Evolutionary conservation across 83 land plant species (phyloP).

Genomic region (Larix sibirica): DNA sequence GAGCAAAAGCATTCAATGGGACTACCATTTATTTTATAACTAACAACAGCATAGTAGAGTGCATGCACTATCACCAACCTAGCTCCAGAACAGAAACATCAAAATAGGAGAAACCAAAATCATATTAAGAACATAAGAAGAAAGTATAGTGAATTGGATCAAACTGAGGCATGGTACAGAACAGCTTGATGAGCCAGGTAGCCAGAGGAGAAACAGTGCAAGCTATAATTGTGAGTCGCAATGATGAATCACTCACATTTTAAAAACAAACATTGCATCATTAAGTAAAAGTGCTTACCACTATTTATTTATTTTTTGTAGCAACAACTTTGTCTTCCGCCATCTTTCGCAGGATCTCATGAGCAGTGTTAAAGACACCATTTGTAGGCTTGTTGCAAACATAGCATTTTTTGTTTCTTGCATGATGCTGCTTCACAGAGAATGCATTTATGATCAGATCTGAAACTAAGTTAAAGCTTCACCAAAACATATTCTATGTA

Average conservation of each 20-base stretch:
- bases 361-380: constrained; percentile 89
- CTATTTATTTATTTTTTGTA: neutral
- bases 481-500: neutral
- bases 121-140: too few relatives aligned
- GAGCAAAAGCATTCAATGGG: too few relatives aligned
- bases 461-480: neutral
- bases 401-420: constrained; percentile 83
- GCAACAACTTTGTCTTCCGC: constrained; percentile 28
- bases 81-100: too few relatives aligned
- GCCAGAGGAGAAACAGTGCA: neutral
- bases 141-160: neutral
- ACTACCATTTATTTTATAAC: too few relatives aligned
- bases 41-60: too few relatives aligned
- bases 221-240: neutral
- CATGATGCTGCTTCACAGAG: constrained; percentile 74
- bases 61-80: too few relatives aligned
- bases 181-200: neutral
- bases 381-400: constrained; percentile 90
- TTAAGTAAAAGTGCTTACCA: neutral
- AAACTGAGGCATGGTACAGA: neutral
- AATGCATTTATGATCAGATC: constrained; percentile 10
- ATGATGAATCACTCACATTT: neutral
- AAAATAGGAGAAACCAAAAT: too few relatives aligned
- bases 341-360: constrained; percentile 71
- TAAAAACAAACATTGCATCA: neutral